phyloP scores from a whole-genome alignment of 78 protist species.

The Paulinella micropora region DNA sequence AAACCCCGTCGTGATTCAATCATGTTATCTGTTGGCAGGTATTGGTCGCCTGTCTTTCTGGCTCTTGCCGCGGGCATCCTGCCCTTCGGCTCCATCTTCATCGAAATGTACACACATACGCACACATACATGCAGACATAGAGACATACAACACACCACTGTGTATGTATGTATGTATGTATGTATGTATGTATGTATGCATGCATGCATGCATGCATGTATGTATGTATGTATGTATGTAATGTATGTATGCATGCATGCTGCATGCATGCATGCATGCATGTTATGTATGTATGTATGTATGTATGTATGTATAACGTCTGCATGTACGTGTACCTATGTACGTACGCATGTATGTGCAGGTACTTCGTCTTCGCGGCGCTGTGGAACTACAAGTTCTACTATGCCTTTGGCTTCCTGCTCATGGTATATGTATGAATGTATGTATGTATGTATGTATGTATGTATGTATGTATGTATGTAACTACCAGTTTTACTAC shows the following conservation, averaged over 20 bases:
- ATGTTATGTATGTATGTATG: not conserved
- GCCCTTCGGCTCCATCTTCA: constrained; percentile 65
- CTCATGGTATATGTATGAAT: constrained; percentile 54
- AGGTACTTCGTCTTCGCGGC: constrained; percentile 71
- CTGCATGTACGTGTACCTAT: not conserved
- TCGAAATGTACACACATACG: constrained; percentile 55
- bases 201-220: not conserved
- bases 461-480: not conserved
- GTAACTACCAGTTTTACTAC: not conserved
- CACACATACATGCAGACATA: not conserved
- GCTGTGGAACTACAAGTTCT: constrained; percentile 83
- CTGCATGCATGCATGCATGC: not conserved
- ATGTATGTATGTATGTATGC: not conserved
- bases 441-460: not conserved
- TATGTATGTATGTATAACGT: not conserved
- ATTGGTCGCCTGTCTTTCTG: too few species aligned
- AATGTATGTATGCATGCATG: not conserved
- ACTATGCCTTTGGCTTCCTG: constrained; percentile 78
- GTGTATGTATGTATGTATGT: not conserved
- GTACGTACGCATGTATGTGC: not conserved
- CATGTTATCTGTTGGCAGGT: too few species aligned
- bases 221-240: not conserved
- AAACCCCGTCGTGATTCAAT: too few species aligned
- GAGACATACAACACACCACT: not conserved
- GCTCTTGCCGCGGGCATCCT: constrained; percentile 73